These are phyloP conservation scores for Lipomyces starkeyi DNA, from an alignment of 805 yeast species.

Conservation along the genomic window DNA sequence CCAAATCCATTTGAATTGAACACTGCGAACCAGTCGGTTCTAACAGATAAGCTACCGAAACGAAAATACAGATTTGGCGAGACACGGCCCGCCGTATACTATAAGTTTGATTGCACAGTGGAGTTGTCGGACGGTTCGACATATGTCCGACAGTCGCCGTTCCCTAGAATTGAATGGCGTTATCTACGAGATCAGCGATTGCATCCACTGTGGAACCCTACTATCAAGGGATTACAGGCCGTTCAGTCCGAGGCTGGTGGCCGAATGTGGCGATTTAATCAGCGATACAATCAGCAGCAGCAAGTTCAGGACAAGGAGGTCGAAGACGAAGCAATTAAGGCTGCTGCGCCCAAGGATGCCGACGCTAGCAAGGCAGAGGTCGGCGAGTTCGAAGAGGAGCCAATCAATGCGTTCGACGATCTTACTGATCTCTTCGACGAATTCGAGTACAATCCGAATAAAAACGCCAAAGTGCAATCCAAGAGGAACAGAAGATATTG, in stretches of 20 bases:
- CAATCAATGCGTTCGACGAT: constrained; percentile 10
- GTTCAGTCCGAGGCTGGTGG: constrained; percentile 34
- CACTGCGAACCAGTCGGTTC: constrained; percentile 25
- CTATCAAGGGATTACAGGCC: constrained; percentile 42
- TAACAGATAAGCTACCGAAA: constrained; percentile 34
- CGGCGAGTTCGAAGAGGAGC: constrained; percentile 2
- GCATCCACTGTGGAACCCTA: constrained; percentile 85
- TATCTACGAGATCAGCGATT: constrained; percentile 89
- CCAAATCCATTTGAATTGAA: constrained; percentile 25
- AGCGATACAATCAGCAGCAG: constrained; percentile 18
- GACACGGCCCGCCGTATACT: constrained; percentile 91
- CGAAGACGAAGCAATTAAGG: constrained; percentile 11
- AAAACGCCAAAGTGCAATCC: constrained; percentile 20
- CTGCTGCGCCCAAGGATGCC: constrained; percentile 8
- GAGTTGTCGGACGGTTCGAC: constrained; percentile 96
- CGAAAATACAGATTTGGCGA: constrained; percentile 60
- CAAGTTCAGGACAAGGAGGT: constrained; percentile 1
- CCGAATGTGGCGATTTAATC: constrained; percentile 26
- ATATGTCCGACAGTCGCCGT: constrained; percentile 77
- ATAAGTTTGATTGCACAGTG: constrained; percentile 86
- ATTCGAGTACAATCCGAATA: constrained; percentile 24
- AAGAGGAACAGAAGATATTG: constrained; percentile 19
- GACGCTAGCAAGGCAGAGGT: constrained; percentile 17
- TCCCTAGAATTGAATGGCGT: constrained; percentile 84
- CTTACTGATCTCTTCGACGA: constrained; percentile 26